Base-by-base conservation (phyloP, 352 stramenopile genomes). In the Aphanomyces cochlioides region DNA sequence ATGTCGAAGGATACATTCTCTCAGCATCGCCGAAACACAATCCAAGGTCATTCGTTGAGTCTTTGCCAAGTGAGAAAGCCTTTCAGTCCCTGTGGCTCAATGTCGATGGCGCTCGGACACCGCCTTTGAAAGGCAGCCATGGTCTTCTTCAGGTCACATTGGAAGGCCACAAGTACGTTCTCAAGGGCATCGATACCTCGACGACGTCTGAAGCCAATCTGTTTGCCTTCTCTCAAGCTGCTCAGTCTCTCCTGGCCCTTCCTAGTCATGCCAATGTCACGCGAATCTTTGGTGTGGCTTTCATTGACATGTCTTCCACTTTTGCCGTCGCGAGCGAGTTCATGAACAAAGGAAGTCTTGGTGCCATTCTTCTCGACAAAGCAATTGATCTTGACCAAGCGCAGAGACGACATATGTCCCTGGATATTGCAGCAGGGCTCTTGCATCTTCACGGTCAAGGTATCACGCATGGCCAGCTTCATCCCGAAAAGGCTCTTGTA, bases 281-380 rank as follows among this genome's bases (percentile, higher is more conserved):
- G 15, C 56, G 50, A 17, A 54, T 74, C 54, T 58, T 63, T 15
- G 69, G 69, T 2, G 61, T 54, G 1, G 47, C 43, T 6, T n/a
- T 69, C 43, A 43, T 72, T 40, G 38, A 60, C 10, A 5, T n/a
- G 15, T 40, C 38, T 17, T 13, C 28, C 12, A n/a, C 34, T 7
- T 67, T 58, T 21, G 69, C 43, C 47, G 39, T 72, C 17, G 69
- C 53, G 3, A 66, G 60, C 5, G 60, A 71, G 38, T 66, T 63
- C 34, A 10, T 60, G 10, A 41, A 58, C 43, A 54, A 66, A 3
- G 69, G 69, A 21, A 60, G 39, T n/a, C 61, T 74, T 21, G 43
- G 59, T 37, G 38, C 53, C 17, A 19, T 56, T 28, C 34, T 66
- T 37, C 10, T 34, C 4, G 58, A 70, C 19, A 4, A 45, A 21